These are phyloP conservation scores for Furculomyces boomerangus DNA, from an alignment of 371 early-diverging fungal genomes.

Conservation along the genomic window DNA sequence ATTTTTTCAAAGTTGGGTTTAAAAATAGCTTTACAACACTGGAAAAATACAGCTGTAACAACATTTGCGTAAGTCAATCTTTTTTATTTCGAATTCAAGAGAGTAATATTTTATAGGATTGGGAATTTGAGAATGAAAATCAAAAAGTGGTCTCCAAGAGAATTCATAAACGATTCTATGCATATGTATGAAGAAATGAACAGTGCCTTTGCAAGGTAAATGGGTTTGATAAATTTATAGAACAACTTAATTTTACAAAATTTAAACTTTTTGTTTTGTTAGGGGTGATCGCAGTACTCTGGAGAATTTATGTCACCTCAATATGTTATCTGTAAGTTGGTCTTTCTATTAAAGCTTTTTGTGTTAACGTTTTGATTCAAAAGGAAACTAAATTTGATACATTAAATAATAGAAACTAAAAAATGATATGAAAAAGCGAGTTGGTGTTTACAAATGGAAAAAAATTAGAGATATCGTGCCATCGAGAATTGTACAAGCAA, in stretches of 20 bases:
- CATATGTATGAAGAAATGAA: conserved; percentile 50
- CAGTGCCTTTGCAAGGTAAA: conserved; percentile 42
- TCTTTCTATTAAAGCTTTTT: neutral
- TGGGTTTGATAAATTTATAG: neutral
- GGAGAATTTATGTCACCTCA: conserved; percentile 38
- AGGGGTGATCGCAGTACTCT: conserved; percentile 40
- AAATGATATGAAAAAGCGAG: conserved; percentile 40
- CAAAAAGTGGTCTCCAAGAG: conserved; percentile 11
- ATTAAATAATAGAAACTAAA: conserved; percentile 29
- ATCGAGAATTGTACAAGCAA: conserved; percentile 43
- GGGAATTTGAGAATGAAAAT: neutral
- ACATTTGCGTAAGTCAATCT: conserved; percentile 2
- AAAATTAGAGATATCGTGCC: conserved; percentile 35
- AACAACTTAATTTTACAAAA: neutral
- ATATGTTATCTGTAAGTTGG: conserved; percentile 33
- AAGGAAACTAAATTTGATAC: neutral
- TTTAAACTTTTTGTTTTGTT: neutral
- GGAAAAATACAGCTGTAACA: conserved; percentile 1
- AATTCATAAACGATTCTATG: conserved; percentile 25
- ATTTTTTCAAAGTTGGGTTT: conserved; percentile 4
- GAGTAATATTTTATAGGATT: neutral
- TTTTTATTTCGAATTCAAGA: neutral
- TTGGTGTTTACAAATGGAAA: conserved; percentile 42
- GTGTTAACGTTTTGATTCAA: neutral
- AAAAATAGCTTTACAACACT: conserved; percentile 3